Base-by-base conservation (phyloP, 176 grass and related monocot species). In the Leersia perrieri region DNA sequence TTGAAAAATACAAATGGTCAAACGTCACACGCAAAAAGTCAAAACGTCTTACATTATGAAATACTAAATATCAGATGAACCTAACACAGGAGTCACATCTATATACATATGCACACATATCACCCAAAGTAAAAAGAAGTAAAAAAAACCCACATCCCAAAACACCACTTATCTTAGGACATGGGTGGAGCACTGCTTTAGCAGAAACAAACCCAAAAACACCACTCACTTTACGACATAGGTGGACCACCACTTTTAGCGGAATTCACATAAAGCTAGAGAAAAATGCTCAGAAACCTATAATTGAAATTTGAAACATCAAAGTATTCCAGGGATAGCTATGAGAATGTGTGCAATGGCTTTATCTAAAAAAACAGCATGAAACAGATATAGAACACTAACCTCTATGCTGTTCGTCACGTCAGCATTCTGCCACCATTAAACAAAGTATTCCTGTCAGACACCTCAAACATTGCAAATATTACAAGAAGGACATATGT, bases 361-460 rank as follows among this genome's bases (percentile, higher is more conserved):
- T 66, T 73, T 36, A 60, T 85, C 23, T 55, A 82, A 30, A 31
- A 30, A 31, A 45, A 29, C 73, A 80, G 16, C 60, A 33, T 66
- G 72, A 60, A 71, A 11, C 47, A 72, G 49, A 44, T 34, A 88
- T 72, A 70, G 71, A 60, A 45, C 44, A 81, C 87, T 69, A 72
- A 97, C 91, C 91, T 88, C 80, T 85, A 93, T 85, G 69, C 83
- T 88, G 73, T 87, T 87, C 33, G 86, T 97, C 42, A 78, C 66
- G 77, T 87, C 91, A 80, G 94, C 86, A 85, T 78, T 87, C 94
- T 97, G 94, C 89, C 63, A 90, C 78, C 85, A 89, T 75, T 81
- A 97, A 91, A 97, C 73, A 90, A 91, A 93, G 68, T 84, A 88
- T 25, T 89, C 89, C 90, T 93, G 93, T 97, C 86, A 97, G 86